Evolutionary conservation across 2,329 filamentous ascomycete species (phyloP).

Genomic region (Graphiopsis chlorocephala): DNA sequence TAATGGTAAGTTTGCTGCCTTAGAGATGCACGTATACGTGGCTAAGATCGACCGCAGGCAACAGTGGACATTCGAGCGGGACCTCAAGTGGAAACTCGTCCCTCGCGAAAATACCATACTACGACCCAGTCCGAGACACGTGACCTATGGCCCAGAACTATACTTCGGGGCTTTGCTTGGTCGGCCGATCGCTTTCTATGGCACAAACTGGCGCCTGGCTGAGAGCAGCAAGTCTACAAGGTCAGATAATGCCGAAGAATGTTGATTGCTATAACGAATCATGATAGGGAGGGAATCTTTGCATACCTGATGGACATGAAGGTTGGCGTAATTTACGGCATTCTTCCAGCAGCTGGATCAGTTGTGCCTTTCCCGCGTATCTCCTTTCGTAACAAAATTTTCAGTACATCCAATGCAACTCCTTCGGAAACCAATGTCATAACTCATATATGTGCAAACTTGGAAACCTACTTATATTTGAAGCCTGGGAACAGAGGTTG

Average conservation of each 20-base stretch:
- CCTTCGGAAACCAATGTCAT: background rate
- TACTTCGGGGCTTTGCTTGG: background rate
- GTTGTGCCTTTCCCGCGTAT: background rate
- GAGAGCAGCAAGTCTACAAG: background rate
- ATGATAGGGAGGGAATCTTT: background rate
- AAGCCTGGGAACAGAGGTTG: background rate
- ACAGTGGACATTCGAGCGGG: background rate
- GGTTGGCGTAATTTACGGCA: background rate
- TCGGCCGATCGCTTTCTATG: background rate
- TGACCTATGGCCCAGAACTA: background rate
- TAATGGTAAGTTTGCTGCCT: background rate
- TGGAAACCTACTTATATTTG: background rate
- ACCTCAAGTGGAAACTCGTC: background rate
- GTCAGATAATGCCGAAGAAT: background rate
- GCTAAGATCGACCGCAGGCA: background rate
- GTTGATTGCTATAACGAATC: background rate
- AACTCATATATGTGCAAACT: background rate
- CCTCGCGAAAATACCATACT: background rate
- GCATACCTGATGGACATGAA: background rate
- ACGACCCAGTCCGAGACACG: slow-evolving; percentile 12
- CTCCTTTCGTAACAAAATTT: too few relatives aligned
- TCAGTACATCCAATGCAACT: background rate
- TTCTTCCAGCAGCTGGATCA: background rate
- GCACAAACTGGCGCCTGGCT: background rate
- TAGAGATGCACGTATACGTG: background rate